Percentiles rank a stretch among this genome's conserved stretches.
These are phyloP conservation scores for Platanthera zijinensis DNA, from an alignment of 106 monocot species.

Conservation along the genomic window DNA sequence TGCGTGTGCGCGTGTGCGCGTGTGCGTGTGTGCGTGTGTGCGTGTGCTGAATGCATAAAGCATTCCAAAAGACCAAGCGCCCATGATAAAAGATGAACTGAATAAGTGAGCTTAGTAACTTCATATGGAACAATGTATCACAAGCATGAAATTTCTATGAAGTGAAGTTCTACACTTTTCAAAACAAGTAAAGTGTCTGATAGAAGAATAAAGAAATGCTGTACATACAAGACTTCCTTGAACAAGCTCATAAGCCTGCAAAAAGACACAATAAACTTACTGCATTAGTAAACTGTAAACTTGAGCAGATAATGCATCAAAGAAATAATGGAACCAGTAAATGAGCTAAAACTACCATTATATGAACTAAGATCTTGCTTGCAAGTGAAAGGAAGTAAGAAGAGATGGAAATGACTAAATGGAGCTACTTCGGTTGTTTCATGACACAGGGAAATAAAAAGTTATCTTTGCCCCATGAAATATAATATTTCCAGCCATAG, in stretches of 20 bases:
- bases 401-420: background rate
- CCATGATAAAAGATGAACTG: background rate
- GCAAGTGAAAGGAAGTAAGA: background rate
- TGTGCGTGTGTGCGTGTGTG: too few relatives aligned
- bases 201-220: background rate
- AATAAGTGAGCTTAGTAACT: background rate
- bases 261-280: background rate
- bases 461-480: background rate
- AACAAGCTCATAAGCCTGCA: slow-evolving; percentile 6
- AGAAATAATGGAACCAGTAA: background rate
- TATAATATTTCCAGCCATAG: background rate
- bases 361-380: background rate
- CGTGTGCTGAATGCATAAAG: background rate
- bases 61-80: background rate
- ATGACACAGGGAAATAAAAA: background rate
- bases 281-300: background rate
- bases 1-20: too few relatives aligned
- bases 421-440: background rate
- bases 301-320: background rate
- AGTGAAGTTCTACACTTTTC: background rate
- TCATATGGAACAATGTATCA: background rate
- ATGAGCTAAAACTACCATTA: background rate
- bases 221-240: slow-evolving; percentile 8
- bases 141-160: background rate
- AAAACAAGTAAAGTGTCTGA: background rate